Percentiles rank a stretch among this genome's conserved stretches.
phyloP scores from a whole-genome alignment of 2,329 filamentous ascomycete genomes.

The Microsporum audouinii region DNA sequence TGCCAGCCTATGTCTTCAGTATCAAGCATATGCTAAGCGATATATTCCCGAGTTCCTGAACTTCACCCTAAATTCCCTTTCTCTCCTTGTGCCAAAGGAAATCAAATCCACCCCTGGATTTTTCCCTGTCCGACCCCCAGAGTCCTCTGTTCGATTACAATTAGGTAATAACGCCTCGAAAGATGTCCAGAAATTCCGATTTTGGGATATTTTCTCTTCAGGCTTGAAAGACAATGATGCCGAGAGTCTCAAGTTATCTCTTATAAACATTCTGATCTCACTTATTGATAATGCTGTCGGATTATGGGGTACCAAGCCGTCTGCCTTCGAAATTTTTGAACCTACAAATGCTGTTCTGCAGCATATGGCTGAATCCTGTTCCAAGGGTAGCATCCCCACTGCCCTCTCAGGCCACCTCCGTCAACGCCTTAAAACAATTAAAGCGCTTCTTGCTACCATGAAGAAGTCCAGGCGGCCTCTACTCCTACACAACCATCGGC shows the following conservation, averaged over 20 bases:
- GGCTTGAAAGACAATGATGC: constrained; percentile 19
- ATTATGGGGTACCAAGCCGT: constrained; percentile 59
- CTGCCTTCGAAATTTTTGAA: constrained; percentile 68
- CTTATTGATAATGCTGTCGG: constrained; percentile 59
- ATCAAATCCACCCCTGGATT: constrained; percentile 38
- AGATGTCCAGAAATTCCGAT: constrained; percentile 43
- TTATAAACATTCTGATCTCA: constrained; percentile 51
- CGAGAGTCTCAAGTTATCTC: constrained; percentile 44
- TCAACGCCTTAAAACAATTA: constrained; percentile 25
- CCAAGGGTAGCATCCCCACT: constrained; percentile 38
- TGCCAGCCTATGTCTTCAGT: constrained; percentile 67
- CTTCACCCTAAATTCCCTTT: constrained; percentile 65
- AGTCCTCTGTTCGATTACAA: constrained; percentile 18
- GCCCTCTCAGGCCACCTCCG: constrained; percentile 22
- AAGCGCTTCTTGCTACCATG: constrained; percentile 44
- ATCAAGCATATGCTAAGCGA: constrained; percentile 70
- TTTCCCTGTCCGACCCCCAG: constrained; percentile 52
- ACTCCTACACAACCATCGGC: constrained; percentile 77
- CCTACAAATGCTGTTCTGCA: constrained; percentile 50
- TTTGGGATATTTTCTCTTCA: constrained; percentile 44
- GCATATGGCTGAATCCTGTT: constrained; percentile 44
- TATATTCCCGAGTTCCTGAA: constrained; percentile 83
- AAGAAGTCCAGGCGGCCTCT: constrained; percentile 62
- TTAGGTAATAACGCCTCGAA: constrained; percentile 29
- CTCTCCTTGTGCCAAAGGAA: constrained; percentile 50